phyloP scores from a whole-genome alignment of 768 basidiomycete genomes.

The Tulasnella sp. region DNA sequence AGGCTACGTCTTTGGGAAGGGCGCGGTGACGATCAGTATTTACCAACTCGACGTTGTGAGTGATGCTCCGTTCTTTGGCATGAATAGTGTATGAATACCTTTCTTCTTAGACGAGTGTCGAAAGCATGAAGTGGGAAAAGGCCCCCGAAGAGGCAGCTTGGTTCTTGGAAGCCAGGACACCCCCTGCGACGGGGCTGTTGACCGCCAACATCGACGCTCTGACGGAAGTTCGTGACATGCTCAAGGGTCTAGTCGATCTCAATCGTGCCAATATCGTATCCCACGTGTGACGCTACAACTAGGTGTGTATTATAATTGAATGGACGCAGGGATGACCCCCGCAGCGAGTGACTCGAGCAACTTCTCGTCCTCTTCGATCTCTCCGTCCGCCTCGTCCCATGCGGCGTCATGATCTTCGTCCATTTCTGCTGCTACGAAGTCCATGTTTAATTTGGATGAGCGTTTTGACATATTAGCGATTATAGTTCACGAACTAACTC shows the following conservation, averaged over 20 bases:
- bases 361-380: neutral
- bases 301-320: constrained; percentile 19
- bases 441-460: constrained; percentile 19
- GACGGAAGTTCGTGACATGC: constrained; percentile 65
- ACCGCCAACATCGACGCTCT: constrained; percentile 49
- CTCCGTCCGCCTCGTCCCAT: constrained; percentile 37
- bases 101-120: constrained; percentile 48
- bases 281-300: neutral
- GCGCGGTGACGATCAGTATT: constrained; percentile 61
- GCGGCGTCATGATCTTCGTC: constrained; percentile 31
- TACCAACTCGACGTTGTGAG: constrained; percentile 73
- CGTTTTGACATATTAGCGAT: too few species aligned
- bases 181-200: constrained; percentile 52
- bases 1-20: constrained; percentile 42
- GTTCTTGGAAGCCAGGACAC: constrained; percentile 80
- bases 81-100: neutral
- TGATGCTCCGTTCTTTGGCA: constrained; percentile 4
- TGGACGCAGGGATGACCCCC: neutral
- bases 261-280: constrained; percentile 30
- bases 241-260: constrained; percentile 74
- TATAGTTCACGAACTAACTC: constrained; percentile 29
- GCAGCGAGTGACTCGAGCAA: too few species aligned
- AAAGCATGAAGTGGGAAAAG: constrained; percentile 60
- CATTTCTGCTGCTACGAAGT: constrained; percentile 22
- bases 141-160: constrained; percentile 71